These are phyloP conservation scores for Diaporthe ilicicola DNA, from an alignment of 2,329 filamentous ascomycete species.

Conservation along the genomic window DNA sequence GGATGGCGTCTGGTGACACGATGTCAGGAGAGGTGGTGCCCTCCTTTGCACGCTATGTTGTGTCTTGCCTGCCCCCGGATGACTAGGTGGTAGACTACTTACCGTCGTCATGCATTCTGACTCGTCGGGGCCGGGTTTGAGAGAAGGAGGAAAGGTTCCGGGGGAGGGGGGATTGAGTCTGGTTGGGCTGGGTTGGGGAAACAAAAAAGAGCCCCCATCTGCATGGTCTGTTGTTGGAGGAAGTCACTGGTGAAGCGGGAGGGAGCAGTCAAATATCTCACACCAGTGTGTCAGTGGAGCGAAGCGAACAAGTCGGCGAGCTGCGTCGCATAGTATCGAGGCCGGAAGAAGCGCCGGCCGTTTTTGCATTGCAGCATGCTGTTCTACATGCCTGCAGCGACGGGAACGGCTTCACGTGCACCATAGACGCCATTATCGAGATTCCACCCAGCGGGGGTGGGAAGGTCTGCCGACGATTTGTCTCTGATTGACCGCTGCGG, in stretches of 20 bases:
- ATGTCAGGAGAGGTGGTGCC: constrained; percentile 4
- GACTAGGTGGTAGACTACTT: background rate
- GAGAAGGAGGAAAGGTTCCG: constrained; percentile 14
- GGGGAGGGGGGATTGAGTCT: background rate
- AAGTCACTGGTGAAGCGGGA: background rate
- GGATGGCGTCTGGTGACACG: constrained; percentile 11
- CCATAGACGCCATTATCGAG: constrained; percentile 13
- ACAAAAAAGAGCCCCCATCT: too few relatives aligned
- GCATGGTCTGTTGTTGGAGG: background rate
- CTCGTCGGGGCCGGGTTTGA: background rate
- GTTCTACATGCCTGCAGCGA: constrained; percentile 4
- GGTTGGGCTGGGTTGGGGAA: background rate
- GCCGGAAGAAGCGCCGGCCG: background rate
- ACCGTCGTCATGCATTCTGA: constrained; percentile 9
- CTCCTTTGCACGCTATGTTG: background rate
- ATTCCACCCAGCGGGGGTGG: background rate
- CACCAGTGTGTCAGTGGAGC: background rate
- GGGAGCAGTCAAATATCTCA: background rate
- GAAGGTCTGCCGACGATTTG: background rate
- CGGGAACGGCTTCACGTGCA: constrained; percentile 12
- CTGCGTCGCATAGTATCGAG: background rate
- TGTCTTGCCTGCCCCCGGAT: constrained; percentile 11
- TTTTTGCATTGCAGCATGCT: constrained; percentile 19
- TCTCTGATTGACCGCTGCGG: background rate
- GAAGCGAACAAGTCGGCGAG: constrained; percentile 17